Evolutionary conservation across 1,284 basidiomycete species (phyloP), one percentile per base, ranked within the genome.

Genomic region (Phylloporus gajari): DNA sequence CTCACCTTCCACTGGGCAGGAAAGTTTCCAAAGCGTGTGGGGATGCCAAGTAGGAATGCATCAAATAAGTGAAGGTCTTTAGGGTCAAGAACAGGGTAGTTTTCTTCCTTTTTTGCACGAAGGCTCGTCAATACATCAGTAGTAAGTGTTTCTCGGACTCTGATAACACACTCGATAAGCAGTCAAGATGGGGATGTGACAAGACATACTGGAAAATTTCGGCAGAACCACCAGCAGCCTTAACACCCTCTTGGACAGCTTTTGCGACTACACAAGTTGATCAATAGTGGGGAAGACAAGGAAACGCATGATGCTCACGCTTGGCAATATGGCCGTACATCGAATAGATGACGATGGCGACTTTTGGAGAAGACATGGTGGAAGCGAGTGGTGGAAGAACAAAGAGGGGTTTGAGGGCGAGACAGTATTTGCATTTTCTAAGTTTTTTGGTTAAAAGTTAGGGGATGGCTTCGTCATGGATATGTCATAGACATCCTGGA

Each of bases 121-220:
- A 92, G 88, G 83, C 89, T 90, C 68, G 76, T 75, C 23, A 91
- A 84, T 53, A 91, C 82, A 25, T 91, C 88, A 3, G 84, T 80
- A 15, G 88, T 75, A 42, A 91, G 87, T 0, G 90, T 92, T 84
- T 92, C 91, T 68, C 84, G 69, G 78, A 91, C 86, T 77, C 84
- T 84, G 58, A 40, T n/a, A 12, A 12, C 30, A 19, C 44, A 9
- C 5, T 65, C 19, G 40, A 66, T 15, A 38, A 15, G 23, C 13
- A 0, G n/a, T 15, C 4, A 17, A 4, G 25, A 27, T 6, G 46
- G 7, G 58, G 27, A 48, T 32, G 17, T 42, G 27, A 13, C 4
- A 38, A 32, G 2, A 75, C 80, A 38, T 73, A 84, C 82, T 87
- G 84, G 79, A 82, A 88, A 66, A 88, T 86, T 71, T 83, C 84